Evolutionary conservation across 2,329 filamentous ascomycete genomes (phyloP), one percentile per base, ranked within the genome.

Genomic region (Fusarium chlamydosporum): DNA sequence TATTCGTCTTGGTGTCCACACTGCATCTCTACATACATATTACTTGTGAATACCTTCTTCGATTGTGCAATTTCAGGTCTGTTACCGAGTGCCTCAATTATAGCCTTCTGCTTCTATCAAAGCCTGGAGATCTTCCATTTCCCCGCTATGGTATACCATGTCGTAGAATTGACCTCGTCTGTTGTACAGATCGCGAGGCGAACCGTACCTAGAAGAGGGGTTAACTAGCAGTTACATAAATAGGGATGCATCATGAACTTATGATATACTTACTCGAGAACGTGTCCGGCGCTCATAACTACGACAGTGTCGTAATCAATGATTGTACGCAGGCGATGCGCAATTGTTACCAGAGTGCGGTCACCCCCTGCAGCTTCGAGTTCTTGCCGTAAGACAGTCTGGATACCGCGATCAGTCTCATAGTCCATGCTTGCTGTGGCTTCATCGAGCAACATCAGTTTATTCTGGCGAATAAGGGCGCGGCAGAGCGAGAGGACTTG

Each of bases 401-500:
- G 86, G 56, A 88, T 86, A 4, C 82, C 83, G 34, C 80, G 79
- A 61, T 88, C 86, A 27, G 86, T 87, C 73, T 86, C 83, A 60
- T 86, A 85, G 69, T 88, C 86, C 80, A 88, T 86, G 68, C 84
- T 87, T 26, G 86, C 85, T 4, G 86, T 88, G 11, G 86, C 86
- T 74, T 88, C 86, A 71, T 88, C 86, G 12, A 87, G 79, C 4
- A 88, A 76, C 79, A 88, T 83, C 27, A 88, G 77, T 74, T 84
- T 85, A 74, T 83, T 85, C 59, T 83, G 80, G 29, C 86, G 82
- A 55, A 87, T 83, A 33, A 88, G 79, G 0, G 86, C 86, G 12
- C 86, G 81, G 55, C 85, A 86, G 3, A 88, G 79, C n/a, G 84
- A 86, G 12, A 88, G 80, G 2, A 88, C 84, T 67, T 88, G 86